Evolutionary conservation across 75 land plant species (phyloP).

Genomic region (Adiantum capillusveneris): DNA sequence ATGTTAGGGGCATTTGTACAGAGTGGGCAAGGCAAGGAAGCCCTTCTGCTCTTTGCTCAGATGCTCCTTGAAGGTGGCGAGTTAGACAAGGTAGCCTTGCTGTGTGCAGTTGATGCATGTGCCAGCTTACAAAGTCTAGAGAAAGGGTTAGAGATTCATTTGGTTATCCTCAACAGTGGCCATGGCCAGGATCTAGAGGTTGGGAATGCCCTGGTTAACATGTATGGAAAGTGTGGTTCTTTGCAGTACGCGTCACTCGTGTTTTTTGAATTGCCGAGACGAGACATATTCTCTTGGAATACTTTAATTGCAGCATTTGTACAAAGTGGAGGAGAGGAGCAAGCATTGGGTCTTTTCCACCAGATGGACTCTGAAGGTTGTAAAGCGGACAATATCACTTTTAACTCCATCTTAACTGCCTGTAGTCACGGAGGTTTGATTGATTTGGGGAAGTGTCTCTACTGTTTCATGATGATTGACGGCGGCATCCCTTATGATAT

Average conservation of each 20-base stretch:
- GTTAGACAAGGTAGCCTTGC: slow-evolving; percentile 67
- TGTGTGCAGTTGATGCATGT: slow-evolving; percentile 45
- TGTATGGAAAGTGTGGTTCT: slow-evolving; percentile 47
- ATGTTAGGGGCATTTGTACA: slow-evolving; percentile 51
- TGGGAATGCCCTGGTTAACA: slow-evolving; percentile 41
- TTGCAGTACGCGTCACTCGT: slow-evolving; percentile 18
- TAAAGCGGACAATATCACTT: slow-evolving; percentile 53
- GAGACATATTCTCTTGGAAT: slow-evolving; percentile 44
- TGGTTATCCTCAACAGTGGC: slow-evolving; percentile 21
- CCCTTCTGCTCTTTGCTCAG: slow-evolving; percentile 29
- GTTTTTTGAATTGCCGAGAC: slow-evolving; percentile 20
- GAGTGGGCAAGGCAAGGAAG: slow-evolving; percentile 44
- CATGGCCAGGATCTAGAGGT: slow-evolving; percentile 39
- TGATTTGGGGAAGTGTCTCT: slow-evolving; percentile 33
- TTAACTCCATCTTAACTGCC: slow-evolving; percentile 55
- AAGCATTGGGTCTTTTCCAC: slow-evolving; percentile 29
- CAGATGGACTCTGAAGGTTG: slow-evolving; percentile 34
- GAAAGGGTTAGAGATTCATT: slow-evolving; percentile 40
- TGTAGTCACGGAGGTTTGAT: slow-evolving; percentile 60
- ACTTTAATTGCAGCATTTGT: slow-evolving; percentile 35
- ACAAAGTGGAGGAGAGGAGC: slow-evolving; percentile 28
- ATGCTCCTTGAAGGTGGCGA: slow-evolving; percentile 35
- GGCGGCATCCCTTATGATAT: slow-evolving; percentile 25
- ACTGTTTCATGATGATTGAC: slow-evolving; percentile 37
- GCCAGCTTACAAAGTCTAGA: slow-evolving; percentile 25